phyloP scores from a whole-genome alignment of 2,329 filamentous ascomycete species.

The Hypomyces perniciosus region DNA sequence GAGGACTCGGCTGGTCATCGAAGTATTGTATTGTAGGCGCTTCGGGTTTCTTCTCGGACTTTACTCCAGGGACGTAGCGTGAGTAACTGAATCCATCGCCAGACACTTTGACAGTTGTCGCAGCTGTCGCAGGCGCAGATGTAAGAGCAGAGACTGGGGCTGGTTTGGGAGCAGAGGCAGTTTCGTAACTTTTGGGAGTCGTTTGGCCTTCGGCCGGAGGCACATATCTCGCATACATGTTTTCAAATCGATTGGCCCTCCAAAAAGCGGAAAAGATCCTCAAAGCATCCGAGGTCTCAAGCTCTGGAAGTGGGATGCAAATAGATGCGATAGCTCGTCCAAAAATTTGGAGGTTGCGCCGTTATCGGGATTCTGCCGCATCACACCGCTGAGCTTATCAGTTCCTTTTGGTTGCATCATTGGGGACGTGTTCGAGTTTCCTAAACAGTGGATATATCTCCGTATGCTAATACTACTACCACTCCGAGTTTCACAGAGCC shows the following conservation, averaged over 20 bases:
- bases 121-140: conserved; percentile 7
- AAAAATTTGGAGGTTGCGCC: conserved; percentile 30
- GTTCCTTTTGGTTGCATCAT: conserved; percentile 3
- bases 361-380: conserved; percentile 34
- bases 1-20: conserved; percentile 22
- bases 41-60: conserved; percentile 11
- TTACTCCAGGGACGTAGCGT: conserved; percentile 35
- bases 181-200: not conserved
- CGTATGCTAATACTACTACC: no score
- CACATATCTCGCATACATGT: conserved; percentile 40
- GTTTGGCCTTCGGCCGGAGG: conserved; percentile 26
- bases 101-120: conserved; percentile 5
- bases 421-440: conserved; percentile 2
- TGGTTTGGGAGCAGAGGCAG: conserved; percentile 3
- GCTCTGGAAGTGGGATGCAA: not conserved
- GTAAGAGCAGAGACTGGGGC: conserved; percentile 4
- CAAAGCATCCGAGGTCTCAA: conserved; percentile 11
- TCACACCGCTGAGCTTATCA: conserved; percentile 31
- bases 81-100: conserved; percentile 29
- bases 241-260: conserved; percentile 17
- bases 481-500: no score
- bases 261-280: conserved; percentile 1
- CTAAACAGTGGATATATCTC: not conserved
- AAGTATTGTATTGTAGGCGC: conserved; percentile 21
- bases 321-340: conserved; percentile 12